phyloP scores from a whole-genome alignment of 2,329 filamentous ascomycete genomes.

The Massarina eburnea region DNA sequence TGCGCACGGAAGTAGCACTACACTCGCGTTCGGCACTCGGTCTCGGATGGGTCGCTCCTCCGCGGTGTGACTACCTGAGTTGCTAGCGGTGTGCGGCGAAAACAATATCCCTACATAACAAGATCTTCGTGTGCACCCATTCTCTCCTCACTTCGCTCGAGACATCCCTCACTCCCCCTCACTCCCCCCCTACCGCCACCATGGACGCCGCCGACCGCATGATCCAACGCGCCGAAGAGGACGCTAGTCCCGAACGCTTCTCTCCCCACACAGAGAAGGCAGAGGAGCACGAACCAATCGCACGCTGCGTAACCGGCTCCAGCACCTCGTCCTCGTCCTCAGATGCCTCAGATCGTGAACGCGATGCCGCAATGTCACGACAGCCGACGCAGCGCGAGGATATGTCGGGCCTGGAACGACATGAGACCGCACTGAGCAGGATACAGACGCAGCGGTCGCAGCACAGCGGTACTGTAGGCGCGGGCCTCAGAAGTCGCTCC shows the following conservation, averaged over 20 bases:
- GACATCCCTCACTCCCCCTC: not conserved
- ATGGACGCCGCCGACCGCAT: slow-evolving; percentile 59
- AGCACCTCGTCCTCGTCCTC: slow-evolving; percentile 49
- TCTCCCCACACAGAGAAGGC: slow-evolving; percentile 42
- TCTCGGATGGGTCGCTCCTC: too few relatives aligned
- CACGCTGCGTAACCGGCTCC: slow-evolving; percentile 55
- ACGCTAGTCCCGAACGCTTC: slow-evolving; percentile 51
- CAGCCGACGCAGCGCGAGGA: slow-evolving; percentile 64
- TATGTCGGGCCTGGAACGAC: slow-evolving; percentile 59
- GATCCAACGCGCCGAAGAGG: slow-evolving; percentile 57
- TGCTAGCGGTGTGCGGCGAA: too few relatives aligned
- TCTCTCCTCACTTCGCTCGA: not conserved
- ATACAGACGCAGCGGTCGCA: slow-evolving; percentile 72
- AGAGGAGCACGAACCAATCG: slow-evolving; percentile 49
- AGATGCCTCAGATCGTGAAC: slow-evolving; percentile 39
- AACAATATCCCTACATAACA: too few relatives aligned
- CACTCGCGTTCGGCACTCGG: too few relatives aligned
- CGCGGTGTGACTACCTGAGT: too few relatives aligned
- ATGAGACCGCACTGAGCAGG: slow-evolving; percentile 68
- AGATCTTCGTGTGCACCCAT: too few relatives aligned
- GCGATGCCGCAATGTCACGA: slow-evolving; percentile 56
- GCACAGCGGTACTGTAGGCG: slow-evolving; percentile 72
- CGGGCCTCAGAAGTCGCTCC: slow-evolving; percentile 45
- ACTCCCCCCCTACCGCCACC: not conserved
- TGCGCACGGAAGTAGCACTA: too few relatives aligned